Base-by-base conservation (phyloP, 2,329 filamentous ascomycete genomes). In the Neofusicoccum sp. region DNA sequence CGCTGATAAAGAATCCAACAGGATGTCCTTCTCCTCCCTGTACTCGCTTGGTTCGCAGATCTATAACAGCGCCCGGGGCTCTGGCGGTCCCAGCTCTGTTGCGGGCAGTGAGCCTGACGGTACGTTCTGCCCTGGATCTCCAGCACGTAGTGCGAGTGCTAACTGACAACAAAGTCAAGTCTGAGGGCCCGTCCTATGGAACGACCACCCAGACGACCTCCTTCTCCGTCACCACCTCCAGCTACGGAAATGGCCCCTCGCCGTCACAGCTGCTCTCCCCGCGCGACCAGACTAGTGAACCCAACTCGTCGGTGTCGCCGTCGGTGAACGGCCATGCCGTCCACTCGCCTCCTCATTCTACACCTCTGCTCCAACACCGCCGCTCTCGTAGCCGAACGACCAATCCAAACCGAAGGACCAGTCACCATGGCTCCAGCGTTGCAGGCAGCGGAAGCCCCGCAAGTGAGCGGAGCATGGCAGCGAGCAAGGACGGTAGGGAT, bases 391-490 rank as follows among this genome's bases (percentile, higher is more conserved):
- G 76, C 65, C 71, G 76, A 14, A 78, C 75, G n/a, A 72, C 83
- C 85, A 70, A 86, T 83, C 90, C 91, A 74, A 83, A 92, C 66
- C 85, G 92, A 36, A 31, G 61, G n/a, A 49, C 48, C 4, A 63
- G 61, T 16, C 61, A 63, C 14, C 61, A 63, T n/a, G 61, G 52
- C n/a, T 49, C 61, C 11, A 63, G 61, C 31, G 43, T 56, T 9
- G 61, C 28, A 65, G 88, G 95, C 69, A 96, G 92, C 71, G 89
- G 87, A 29, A 95, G 91, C 76, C 93, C 90, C n/a, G 86, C 89
- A 43, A 95, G 90, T 77, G 61, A 63, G 45, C 56, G 61, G 34
- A 95, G 89, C 73, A 95, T 91, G 71, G 89, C 89, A 6, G 90
- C 89, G 67, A 90, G 88, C 68, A 67, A 73, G 65, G 84, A 89